Evolutionary conservation across 2,329 filamentous ascomycete genomes (phyloP), one percentile per base, ranked within the genome.

Genomic region (Podosphaera leucotricha): DNA sequence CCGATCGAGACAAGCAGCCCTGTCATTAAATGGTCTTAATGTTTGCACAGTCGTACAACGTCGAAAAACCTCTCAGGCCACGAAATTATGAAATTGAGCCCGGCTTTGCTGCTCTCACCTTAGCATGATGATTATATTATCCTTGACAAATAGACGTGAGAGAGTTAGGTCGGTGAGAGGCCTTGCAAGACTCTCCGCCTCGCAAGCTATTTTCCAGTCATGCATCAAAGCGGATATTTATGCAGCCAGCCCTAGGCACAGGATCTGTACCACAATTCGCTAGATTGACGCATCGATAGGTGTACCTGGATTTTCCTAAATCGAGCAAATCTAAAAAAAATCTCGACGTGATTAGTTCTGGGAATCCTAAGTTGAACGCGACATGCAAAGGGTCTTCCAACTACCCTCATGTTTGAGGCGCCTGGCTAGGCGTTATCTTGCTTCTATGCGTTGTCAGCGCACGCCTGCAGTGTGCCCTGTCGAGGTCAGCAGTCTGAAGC

Each of bases 391-490:
- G 24, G 6, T 6, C 24, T 28, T 28, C 24, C 24, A 6, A 48
- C 43, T 49, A 46, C 55, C 53, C 53, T 40, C 28, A 47, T 52
- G 53, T 55, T 53, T 53, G 48, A 48, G 48, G 50, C 42, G 55
- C 52, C 53, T 50, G 47, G 53, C 50, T 46, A 45, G 45, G 49
- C 49, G 48, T 46, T 41, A 47, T 49, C 49, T 53, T 53, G 50
- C 50, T 41, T 46, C 49, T 50, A 55, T 57, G 55, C 51, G 54
- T 43, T 56, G 54, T 50, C 55, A 57, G 38, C 50, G 53, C 55
- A 40, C 46, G 48, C 48, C 47, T 54, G 54, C 55, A 38, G 60
- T 8, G 2, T 38, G 35, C 35, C 35, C 18, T 38, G n/a, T 19
- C 35, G n/a, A 38, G 18, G 18, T 38, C 35, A 38, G 24, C 24